phyloP scores from a whole-genome alignment of 176 grass and related monocot genomes.

The Avena sativa region DNA sequence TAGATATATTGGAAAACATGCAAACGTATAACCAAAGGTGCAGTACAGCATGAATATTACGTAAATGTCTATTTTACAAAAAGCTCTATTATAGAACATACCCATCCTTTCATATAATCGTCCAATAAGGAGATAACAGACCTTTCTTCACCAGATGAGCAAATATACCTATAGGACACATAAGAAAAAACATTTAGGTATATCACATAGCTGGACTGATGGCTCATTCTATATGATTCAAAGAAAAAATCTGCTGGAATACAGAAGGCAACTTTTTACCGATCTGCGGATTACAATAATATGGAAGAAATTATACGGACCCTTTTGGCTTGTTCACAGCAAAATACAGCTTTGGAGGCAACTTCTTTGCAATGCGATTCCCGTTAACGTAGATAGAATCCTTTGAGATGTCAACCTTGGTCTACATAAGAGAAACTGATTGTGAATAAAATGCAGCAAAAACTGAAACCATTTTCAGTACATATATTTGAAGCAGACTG shows the following conservation, averaged over 20 bases:
- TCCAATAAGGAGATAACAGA: slow-evolving; percentile 82
- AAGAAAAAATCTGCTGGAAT: neutral
- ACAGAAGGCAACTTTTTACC: neutral
- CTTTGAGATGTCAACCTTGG: slow-evolving; percentile 77
- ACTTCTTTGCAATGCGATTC: slow-evolving; percentile 82
- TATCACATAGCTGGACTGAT: neutral
- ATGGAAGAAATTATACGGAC: slow-evolving; percentile 52
- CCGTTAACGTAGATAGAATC: slow-evolving; percentile 96
- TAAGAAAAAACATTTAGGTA: slow-evolving; percentile 37
- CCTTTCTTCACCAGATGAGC: slow-evolving; percentile 83
- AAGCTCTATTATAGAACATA: slow-evolving; percentile 57
- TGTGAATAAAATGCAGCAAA: neutral
- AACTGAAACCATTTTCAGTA: neutral
- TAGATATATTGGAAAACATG: slow-evolving; percentile 3
- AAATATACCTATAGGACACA: slow-evolving; percentile 80
- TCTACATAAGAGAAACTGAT: slow-evolving; percentile 58
- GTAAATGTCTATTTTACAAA: neutral
- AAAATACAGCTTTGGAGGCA: slow-evolving; percentile 90
- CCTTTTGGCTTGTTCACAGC: slow-evolving; percentile 96
- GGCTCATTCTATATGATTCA: slow-evolving; percentile 16
- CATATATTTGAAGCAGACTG: neutral
- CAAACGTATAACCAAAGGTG: neutral
- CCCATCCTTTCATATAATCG: slow-evolving; percentile 86
- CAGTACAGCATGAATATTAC: neutral
- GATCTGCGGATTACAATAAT: neutral